Percentiles rank a stretch among this genome's conserved stretches.
These are phyloP conservation scores for Xylariaceae sp. DNA, from an alignment of 2,329 filamentous ascomycete species.

Conservation along the genomic window DNA sequence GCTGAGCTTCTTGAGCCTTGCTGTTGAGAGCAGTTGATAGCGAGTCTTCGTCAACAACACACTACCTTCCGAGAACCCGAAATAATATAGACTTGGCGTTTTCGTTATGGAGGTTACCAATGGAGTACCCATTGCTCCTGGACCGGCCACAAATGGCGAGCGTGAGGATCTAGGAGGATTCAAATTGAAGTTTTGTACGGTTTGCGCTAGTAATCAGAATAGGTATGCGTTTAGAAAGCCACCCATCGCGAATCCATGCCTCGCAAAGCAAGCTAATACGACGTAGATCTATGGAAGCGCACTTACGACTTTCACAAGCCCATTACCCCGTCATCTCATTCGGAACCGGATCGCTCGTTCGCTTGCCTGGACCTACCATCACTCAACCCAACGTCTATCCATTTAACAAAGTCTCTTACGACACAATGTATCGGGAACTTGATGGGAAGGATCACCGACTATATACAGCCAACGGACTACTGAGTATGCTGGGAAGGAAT, in stretches of 20 bases:
- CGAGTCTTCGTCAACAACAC: neutral
- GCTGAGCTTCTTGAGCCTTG: neutral
- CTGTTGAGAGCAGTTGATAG: neutral
- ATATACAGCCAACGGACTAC: slow-evolving; percentile 88
- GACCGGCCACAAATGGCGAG: slow-evolving; percentile 51
- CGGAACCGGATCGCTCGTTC: slow-evolving; percentile 92
- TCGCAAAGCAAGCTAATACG: slow-evolving; percentile 25
- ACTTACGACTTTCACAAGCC: slow-evolving; percentile 85
- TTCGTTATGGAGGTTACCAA: slow-evolving; percentile 50
- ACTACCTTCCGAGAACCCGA: neutral
- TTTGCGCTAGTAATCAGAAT: slow-evolving; percentile 99
- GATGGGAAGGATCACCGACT: slow-evolving; percentile 83
- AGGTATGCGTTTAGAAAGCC: slow-evolving; percentile 60
- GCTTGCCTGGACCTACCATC: slow-evolving; percentile 88
- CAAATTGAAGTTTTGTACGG: slow-evolving; percentile 96
- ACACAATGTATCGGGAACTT: slow-evolving; percentile 92
- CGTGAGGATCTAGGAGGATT: slow-evolving; percentile 66
- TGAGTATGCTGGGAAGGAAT: slow-evolving; percentile 96
- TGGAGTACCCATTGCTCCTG: slow-evolving; percentile 39
- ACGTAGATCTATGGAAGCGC: slow-evolving; percentile 93
- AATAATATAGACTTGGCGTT: neutral
- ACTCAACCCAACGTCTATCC: slow-evolving; percentile 96
- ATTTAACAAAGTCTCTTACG: slow-evolving; percentile 97
- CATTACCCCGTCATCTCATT: slow-evolving; percentile 97
- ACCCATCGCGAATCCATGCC: neutral